These are phyloP conservation scores for Penicillium samsonianum DNA, from an alignment of 495 filamentous ascomycete species.

Conservation along the genomic window DNA sequence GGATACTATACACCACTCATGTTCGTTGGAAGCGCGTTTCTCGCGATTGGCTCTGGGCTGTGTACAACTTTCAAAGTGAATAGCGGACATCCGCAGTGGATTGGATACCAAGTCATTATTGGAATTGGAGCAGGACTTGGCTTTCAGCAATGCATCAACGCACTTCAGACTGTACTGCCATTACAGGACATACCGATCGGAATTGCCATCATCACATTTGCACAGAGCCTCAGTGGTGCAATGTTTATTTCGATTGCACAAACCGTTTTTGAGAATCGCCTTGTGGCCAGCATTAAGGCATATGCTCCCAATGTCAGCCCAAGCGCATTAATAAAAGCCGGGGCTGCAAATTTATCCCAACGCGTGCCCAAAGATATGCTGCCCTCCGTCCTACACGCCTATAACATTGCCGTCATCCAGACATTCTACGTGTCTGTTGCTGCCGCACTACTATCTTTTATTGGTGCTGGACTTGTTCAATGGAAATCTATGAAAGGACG, in stretches of 20 bases:
- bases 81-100: constrained; percentile 59
- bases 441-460: constrained; percentile 56
- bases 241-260: constrained; percentile 76
- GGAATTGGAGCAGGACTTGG: constrained; percentile 70
- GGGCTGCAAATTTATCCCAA: constrained; percentile 64
- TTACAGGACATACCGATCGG: constrained; percentile 65
- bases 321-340: constrained; percentile 53
- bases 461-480: constrained; percentile 63
- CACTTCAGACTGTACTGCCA: constrained; percentile 66
- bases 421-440: constrained; percentile 70
- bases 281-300: constrained; percentile 56
- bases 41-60: constrained; percentile 68
- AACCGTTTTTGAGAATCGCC: constrained; percentile 73
- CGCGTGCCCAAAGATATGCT: constrained; percentile 49
- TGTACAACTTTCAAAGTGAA: constrained; percentile 63
- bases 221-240: constrained; percentile 71
- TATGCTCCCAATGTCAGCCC: constrained; percentile 56
- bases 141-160: constrained; percentile 68
- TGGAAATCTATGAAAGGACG: constrained; percentile 69
- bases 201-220: constrained; percentile 66
- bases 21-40: constrained; percentile 57
- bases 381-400: constrained; percentile 61
- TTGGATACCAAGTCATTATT: constrained; percentile 72
- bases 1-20: constrained; percentile 82
- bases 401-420: constrained; percentile 66